These are phyloP conservation scores for Jacaranda copaia DNA, from an alignment of 257 asterid species.

Conservation along the genomic window DNA sequence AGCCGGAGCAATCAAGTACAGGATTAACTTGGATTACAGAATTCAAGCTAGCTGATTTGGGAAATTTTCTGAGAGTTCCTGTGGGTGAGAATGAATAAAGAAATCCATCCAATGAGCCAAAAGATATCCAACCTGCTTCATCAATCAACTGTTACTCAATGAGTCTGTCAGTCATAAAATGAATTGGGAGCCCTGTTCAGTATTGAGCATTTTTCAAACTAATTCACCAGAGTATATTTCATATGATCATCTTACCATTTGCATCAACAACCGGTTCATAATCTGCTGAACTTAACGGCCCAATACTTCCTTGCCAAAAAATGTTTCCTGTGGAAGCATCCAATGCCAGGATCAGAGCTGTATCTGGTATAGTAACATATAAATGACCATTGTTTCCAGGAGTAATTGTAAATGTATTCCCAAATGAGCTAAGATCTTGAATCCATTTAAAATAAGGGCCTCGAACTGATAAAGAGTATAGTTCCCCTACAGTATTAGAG, in stretches of 20 bases:
- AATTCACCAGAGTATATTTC: too few relatives aligned
- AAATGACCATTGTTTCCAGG: slow-evolving; percentile 82
- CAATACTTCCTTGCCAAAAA: slow-evolving; percentile 75
- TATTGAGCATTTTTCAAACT: neutral
- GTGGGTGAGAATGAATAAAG: slow-evolving; percentile 85
- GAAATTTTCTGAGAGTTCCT: slow-evolving; percentile 69
- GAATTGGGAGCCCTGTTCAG: neutral
- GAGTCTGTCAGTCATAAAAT: neutral
- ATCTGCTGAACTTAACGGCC: slow-evolving; percentile 75
- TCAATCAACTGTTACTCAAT: slow-evolving; percentile 30
- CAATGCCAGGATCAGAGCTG: slow-evolving; percentile 62
- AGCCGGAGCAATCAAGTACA: slow-evolving; percentile 85
- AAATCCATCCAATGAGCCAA: slow-evolving; percentile 89
- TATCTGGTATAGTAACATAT: slow-evolving; percentile 62
- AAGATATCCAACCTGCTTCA: slow-evolving; percentile 88
- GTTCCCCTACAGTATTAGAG: slow-evolving; percentile 76
- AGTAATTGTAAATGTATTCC: slow-evolving; percentile 51
- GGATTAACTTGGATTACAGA: slow-evolving; percentile 80
- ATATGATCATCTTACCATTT: slow-evolving; percentile 56
- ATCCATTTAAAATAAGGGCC: slow-evolving; percentile 90
- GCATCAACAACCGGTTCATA: slow-evolving; percentile 79
- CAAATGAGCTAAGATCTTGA: slow-evolving; percentile 79
- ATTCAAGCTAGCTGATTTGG: slow-evolving; percentile 47
- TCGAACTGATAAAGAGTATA: slow-evolving; percentile 77
- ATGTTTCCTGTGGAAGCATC: slow-evolving; percentile 73